Evolutionary conservation across 2,329 filamentous ascomycete genomes (phyloP), one percentile per base, ranked within the genome.

Genomic region (Arthrobotrys musiformis): DNA sequence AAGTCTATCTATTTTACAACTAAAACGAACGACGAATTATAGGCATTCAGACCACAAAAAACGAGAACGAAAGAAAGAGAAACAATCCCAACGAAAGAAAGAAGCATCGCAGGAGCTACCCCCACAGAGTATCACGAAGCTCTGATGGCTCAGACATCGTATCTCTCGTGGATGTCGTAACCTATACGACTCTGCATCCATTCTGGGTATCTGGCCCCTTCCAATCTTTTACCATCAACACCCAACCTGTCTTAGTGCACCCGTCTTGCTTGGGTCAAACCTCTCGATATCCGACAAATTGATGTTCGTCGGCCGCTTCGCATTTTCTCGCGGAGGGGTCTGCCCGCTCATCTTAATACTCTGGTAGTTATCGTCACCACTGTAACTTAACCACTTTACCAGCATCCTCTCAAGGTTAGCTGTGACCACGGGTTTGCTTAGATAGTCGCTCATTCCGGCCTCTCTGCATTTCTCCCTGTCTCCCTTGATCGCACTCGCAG

Each of bases 361-460:
- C 35, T 46, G 60, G 58, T 70, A 77, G 24, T 77, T 46, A 33
- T 77, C 73, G 37, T 77, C 60, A 3, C 66, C 66, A n/a, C 22
- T 62, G 37, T 77, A 77, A 54, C 66, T 70, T 28, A 77, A 46
- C 73, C 73, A 77, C 35, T 67, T 77, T 13, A 64, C 73, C 8
- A 77, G 66, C 73, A 77, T 77, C 28, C 60, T 66, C 48, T 77
- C 73, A 30, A 77, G 73, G 22, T 77, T 77, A 8, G 17, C 19
- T 8, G 73, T 77, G 19, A 77, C 73, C 4, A 77, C 73, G 9
- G 66, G 73, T 61, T 77, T 77, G 30, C 73, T 77, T 17, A 92
- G 84, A 80, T 92, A 91, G 81, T 92, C 90, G 79, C 93, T 91
- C 91, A 93, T 93, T 33, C 91, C 91, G 7, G 90, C 90, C 77